phyloP scores from a whole-genome alignment of 2,329 filamentous ascomycete species.

The Paramyrothecium roridum region DNA sequence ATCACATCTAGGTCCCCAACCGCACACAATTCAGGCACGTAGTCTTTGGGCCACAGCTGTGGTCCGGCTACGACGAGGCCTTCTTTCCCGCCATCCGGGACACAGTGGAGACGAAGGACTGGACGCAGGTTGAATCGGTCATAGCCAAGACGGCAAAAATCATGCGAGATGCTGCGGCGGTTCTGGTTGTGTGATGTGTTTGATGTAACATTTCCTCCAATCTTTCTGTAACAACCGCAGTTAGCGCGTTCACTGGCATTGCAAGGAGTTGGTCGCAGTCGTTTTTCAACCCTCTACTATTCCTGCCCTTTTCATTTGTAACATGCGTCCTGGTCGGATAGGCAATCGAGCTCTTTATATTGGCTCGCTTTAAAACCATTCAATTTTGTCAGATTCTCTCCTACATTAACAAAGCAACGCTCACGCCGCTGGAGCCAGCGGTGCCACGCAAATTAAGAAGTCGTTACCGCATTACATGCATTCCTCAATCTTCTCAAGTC shows the following conservation, averaged over 20 bases:
- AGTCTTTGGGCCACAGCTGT: constrained; percentile 78
- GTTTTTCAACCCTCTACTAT: constrained; percentile 14
- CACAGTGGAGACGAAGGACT: constrained; percentile 68
- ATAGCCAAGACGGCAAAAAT: constrained; percentile 70
- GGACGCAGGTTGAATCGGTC: constrained; percentile 63
- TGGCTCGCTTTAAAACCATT: background rate
- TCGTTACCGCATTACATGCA: background rate
- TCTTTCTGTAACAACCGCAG: background rate
- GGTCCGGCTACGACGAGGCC: constrained; percentile 47
- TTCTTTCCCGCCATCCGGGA: constrained; percentile 75
- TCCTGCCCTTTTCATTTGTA: constrained; percentile 5
- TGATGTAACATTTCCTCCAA: constrained; percentile 12
- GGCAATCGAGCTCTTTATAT: background rate
- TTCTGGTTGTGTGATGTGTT: constrained; percentile 22
- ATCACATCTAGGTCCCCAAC: constrained; percentile 62
- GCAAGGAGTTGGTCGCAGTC: constrained; percentile 26
- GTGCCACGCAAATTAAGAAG: background rate
- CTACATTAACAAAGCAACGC: background rate
- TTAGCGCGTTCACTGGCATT: constrained; percentile 17
- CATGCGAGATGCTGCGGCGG: constrained; percentile 55
- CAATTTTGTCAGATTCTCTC: too few relatives aligned
- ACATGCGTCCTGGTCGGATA: too few relatives aligned
- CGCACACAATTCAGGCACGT: constrained; percentile 93
- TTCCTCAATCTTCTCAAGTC: background rate
- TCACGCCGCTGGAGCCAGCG: background rate